Percentiles rank a stretch among this genome's conserved stretches.
phyloP scores from a whole-genome alignment of 192 early-diverging fungal genomes.

The Neocallimastix lanati region DNA sequence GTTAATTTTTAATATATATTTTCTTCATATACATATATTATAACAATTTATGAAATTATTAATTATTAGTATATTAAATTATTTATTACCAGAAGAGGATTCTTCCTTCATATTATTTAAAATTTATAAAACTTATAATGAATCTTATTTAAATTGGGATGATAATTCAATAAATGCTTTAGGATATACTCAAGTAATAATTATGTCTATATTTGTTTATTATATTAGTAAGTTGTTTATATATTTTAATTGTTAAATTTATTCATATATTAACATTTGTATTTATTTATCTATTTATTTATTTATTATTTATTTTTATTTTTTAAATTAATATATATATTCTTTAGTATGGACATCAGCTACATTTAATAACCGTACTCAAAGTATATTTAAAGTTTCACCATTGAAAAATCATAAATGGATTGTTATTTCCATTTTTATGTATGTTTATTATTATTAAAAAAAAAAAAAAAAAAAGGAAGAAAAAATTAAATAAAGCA shows the following conservation, averaged over 20 bases:
- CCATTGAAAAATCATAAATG: constrained; percentile 49
- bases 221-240: constrained; percentile 29
- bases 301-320: no score
- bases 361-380: constrained; percentile 59
- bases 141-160: constrained; percentile 35
- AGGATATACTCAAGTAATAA: constrained; percentile 54
- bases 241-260: no score
- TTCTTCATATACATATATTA: no score
- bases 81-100: constrained; percentile 7
- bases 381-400: constrained; percentile 30
- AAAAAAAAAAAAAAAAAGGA: no score
- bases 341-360: constrained; percentile 13
- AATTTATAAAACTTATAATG: constrained; percentile 14
- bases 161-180: constrained; percentile 52
- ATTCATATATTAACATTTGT: no score
- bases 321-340: no score
- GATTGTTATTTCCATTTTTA: constrained; percentile 27
- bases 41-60: no score
- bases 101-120: not conserved
- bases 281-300: not conserved
- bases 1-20: no score
- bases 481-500: no score
- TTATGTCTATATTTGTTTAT: constrained; percentile 50
- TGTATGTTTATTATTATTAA: no score
- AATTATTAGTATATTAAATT: not conserved